Evolutionary conservation across 2,329 filamentous ascomycete species (phyloP), one percentile per base, ranked within the genome.

Genomic region (Hymenotorrendiella dingleyae): DNA sequence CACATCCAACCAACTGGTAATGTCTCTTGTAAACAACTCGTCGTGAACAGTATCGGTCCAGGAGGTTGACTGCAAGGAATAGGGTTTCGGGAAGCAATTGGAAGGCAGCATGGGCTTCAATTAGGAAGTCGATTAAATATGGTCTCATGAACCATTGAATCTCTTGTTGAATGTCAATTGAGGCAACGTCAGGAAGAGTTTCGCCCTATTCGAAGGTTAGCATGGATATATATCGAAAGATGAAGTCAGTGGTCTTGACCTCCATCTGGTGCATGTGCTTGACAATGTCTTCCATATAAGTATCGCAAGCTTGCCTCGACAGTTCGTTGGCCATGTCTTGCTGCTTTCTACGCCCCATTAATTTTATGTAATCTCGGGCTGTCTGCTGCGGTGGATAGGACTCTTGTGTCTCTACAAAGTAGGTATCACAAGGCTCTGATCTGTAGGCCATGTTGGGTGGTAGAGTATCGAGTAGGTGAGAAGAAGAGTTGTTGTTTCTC

Each of bases 101-200:
- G 68, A 97, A 98, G 48, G 91, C 91, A 54, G 87, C 85, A 62
- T 98, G 93, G 38, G 91, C 93, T 75, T 98, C 93, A 58, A 97
- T 85, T 54, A 98, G 78, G 69, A 98, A 98, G 71, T 98, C 93
- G 62, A 98, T 86, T 26, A 98, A 82, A 66, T 96, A 97, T 0
- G 93, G 93, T 58, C 93, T 76, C 93, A 98, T 98, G 69, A 94
- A 97, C 93, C 93, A 98, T 64, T 97, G 89, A 51, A 98, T 97
- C 74, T 98, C 93, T 54, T 90, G 89, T 68, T 98, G 93, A 67
- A 97, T 96, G 65, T 98, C 93, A 64, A 98, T 98, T 26, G 94
- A 89, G 65, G 91, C 91, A 64, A 94, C 91, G 66, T 98, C 93
- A 41, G 93, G 87, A 53, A 97, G 73, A 21, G 93, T 97, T 67